Evolutionary conservation across 2,329 filamentous ascomycete species (phyloP), one percentile per base, ranked within the genome.

Genomic region (Phaeosphaeriaceae sp.): DNA sequence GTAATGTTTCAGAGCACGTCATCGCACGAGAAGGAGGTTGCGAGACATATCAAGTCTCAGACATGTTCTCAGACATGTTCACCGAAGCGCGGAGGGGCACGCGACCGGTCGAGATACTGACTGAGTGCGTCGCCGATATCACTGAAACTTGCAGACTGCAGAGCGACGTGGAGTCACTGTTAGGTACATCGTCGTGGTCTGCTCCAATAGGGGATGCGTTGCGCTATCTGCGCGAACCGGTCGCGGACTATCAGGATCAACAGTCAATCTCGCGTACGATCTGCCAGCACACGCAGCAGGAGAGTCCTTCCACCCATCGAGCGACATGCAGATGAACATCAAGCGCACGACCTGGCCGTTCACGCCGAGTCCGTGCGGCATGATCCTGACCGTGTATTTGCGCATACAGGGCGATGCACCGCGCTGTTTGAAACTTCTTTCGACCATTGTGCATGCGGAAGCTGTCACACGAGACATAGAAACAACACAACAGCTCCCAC

Each of bases 51-150:
- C 20, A 49, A 54, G 69, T 67, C 47, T 69, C 68, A 72, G 49
- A 59, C 31, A 52, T 64, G 67, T 68, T 67, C 47, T 69, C 68
- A 72, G 49, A 59, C 31, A 52, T 64, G 67, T 68, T 70, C 65
- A 57, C 61, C 56, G 55, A 48, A 53, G 42, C 51, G 47, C 51
- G 41, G 33, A 46, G 45, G 48, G 44, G 54, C 60, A 55, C 60
- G 48, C 56, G 54, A 64, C 62, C 60, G 5, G 42, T 36, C 40
- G 49, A 46, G 36, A 42, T 44, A 41, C 21, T 40, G 27, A 41
- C n/a, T 4, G 27, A 20, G 25, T 25, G 21, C 15, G 41, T 21
- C 6, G 41, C 41, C 41, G n/a, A 9, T 15, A 53, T 17, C 20
- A 22, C 19, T 25, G 33, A 51, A 51, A 46, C 50, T 33, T 53